Evolutionary conservation across 2,329 filamentous ascomycete genomes (phyloP).

Genomic region (Stemphylium beticola): DNA sequence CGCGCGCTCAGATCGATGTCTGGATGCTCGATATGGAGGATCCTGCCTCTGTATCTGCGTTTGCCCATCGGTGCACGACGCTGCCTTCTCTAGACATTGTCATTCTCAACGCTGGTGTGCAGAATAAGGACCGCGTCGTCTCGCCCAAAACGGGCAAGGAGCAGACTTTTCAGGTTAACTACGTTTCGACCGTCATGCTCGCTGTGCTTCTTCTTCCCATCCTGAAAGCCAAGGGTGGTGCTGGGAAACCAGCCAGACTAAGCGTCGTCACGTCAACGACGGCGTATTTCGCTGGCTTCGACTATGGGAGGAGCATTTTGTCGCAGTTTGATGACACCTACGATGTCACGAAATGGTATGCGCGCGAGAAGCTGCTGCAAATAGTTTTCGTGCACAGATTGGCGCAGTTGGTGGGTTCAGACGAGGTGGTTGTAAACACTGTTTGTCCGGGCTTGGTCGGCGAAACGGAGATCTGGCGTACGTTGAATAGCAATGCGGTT

Average conservation of each 20-base stretch:
- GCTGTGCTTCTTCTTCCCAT: constrained; percentile 55
- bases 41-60: constrained; percentile 28
- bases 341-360: constrained; percentile 24
- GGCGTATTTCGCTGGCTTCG: constrained; percentile 2
- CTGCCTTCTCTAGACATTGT: constrained; percentile 28
- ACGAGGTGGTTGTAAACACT: constrained; percentile 51
- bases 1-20: constrained; percentile 27
- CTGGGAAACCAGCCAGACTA: constrained; percentile 1
- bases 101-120: constrained; percentile 48
- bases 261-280: constrained; percentile 5
- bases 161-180: constrained; percentile 60
- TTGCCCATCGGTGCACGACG: constrained; percentile 18
- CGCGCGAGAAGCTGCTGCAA: constrained; percentile 24
- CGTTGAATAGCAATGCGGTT: not conserved
- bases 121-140: constrained; percentile 4
- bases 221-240: constrained; percentile 19
- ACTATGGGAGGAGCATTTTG: not conserved
- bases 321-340: constrained; percentile 6
- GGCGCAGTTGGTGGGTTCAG: constrained; percentile 18
- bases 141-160: constrained; percentile 34
- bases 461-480: constrained; percentile 1
- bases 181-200: constrained; percentile 61
- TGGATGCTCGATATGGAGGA: constrained; percentile 37
- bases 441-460: constrained; percentile 52
- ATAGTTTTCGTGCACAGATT: constrained; percentile 27